Evolutionary conservation across 495 filamentous ascomycete species (phyloP).

Genomic region (Talaromyces liani): DNA sequence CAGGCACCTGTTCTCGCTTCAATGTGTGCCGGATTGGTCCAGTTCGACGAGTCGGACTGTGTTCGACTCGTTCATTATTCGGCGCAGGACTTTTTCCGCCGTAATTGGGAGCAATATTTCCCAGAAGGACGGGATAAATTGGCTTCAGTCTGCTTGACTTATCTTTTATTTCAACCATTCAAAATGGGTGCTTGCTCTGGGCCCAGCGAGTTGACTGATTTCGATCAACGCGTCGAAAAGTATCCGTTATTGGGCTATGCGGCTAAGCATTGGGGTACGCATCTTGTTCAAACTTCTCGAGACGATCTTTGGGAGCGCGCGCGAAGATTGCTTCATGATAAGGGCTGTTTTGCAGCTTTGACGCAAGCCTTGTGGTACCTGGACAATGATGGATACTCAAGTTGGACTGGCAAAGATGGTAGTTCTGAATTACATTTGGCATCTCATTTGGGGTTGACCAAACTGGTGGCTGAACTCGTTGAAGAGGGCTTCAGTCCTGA

Average conservation of each 20-base stretch:
- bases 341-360: not conserved
- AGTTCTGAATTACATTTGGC: conserved; percentile 13
- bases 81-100: conserved; percentile 25
- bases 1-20: conserved; percentile 22
- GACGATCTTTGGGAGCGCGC: not conserved
- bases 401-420: not conserved
- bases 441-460: conserved; percentile 12
- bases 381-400: not conserved
- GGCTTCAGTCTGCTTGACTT: conserved; percentile 20
- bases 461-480: not conserved
- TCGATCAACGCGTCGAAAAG: conserved; percentile 14
- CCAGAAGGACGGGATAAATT: conserved; percentile 19
- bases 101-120: conserved; percentile 17
- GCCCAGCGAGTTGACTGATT: conserved; percentile 15
- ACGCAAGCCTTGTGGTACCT: not conserved
- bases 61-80: conserved; percentile 25
- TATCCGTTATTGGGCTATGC: conserved; percentile 21
- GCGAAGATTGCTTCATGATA: conserved; percentile 7
- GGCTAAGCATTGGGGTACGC: conserved; percentile 23
- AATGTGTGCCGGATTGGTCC: conserved; percentile 34
- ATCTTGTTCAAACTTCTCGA: conserved; percentile 8
- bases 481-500: not conserved
- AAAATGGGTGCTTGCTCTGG: not conserved
- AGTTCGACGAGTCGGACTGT: conserved; percentile 22
- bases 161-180: conserved; percentile 11